Base-by-base conservation (phyloP, 176 grass and related monocot species). In the Zoysia japonica region DNA sequence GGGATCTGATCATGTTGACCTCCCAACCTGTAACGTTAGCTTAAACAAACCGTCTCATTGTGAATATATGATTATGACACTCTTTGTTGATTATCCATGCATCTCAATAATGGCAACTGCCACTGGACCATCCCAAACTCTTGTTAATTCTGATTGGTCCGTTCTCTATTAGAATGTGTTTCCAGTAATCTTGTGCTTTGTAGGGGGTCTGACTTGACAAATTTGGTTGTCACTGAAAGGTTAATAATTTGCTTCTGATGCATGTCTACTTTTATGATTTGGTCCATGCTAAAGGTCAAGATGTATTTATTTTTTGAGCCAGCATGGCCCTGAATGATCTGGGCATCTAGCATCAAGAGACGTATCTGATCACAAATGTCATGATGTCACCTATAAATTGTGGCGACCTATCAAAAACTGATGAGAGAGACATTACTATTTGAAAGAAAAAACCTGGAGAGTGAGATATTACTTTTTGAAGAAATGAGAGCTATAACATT, bases 311-410 rank as follows among this genome's bases (percentile, higher is more conserved):
- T 15, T 41, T 55, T 20, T 54, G 19, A 69, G 42, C 37, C 47
- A 59, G 11, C 28, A 4, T 43, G 43, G 38, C 13, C 43, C 41
- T 80, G n/a, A 80, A 68, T 67, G 37, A 49, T 59, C 13, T 70
- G 60, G 13, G 13, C 41, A 85, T 85, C 36, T 85, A 68, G 53
- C 52, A 66, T 37, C 52, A 50, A 50, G 38, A 20, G 16, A 47
- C 28, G 43, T 52, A 36, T 77, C 5, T 63, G 17, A 47, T 72
- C 13, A 46, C 17, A 83, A 9, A 36, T 20, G 19, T 40, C 69
- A 80, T 2, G 13, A 51, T 67, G 63, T n/a, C 62, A 8, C 53
- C 17, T 64, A 67, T 80, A 70, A 42, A 65, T 15, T 54, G 37
- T 63, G 13, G 16, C 0, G 2, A 16, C 71, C 64, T 15, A 41